Percentiles rank a stretch among this genome's conserved stretches.
phyloP scores from a whole-genome alignment of 2,329 filamentous ascomycete species.

The Phyllosticta citriasiana region DNA sequence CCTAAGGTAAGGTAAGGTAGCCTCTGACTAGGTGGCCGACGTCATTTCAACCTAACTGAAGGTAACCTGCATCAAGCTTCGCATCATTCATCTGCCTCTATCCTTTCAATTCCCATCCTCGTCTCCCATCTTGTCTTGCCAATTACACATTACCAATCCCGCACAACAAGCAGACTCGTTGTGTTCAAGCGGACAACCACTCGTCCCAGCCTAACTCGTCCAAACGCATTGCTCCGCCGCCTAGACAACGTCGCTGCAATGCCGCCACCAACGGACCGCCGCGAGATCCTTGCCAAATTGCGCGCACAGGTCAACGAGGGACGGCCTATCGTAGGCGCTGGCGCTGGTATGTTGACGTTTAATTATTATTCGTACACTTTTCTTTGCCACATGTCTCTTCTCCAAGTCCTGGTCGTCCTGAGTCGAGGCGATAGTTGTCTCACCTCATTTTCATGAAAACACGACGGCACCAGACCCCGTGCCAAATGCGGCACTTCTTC shows the following conservation, averaged over 20 bases:
- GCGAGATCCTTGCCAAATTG: conserved; percentile 47
- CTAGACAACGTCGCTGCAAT: conserved; percentile 27
- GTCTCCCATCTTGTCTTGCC: background rate
- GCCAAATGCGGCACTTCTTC: too few relatives aligned
- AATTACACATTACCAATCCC: background rate
- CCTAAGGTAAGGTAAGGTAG: too few relatives aligned
- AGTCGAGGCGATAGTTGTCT: too few relatives aligned
- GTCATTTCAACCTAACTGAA: background rate
- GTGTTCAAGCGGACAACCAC: too few relatives aligned
- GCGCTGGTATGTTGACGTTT: conserved; percentile 38
- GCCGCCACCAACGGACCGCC: conserved; percentile 47
- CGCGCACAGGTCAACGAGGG: conserved; percentile 44
- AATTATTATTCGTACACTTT: background rate
- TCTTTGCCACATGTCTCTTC: background rate
- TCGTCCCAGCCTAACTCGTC: background rate
- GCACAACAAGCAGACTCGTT: background rate
- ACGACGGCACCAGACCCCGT: too few relatives aligned
- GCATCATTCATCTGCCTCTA: background rate
- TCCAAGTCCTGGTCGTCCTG: background rate
- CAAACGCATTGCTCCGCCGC: background rate
- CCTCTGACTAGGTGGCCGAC: background rate
- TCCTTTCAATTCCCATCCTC: background rate
- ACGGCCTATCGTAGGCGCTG: conserved; percentile 56
- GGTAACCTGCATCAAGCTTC: background rate
- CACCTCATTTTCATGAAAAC: too few relatives aligned